These are phyloP conservation scores for Leccinum arenicola DNA, from an alignment of 768 basidiomycete genomes.

Conservation along the genomic window DNA sequence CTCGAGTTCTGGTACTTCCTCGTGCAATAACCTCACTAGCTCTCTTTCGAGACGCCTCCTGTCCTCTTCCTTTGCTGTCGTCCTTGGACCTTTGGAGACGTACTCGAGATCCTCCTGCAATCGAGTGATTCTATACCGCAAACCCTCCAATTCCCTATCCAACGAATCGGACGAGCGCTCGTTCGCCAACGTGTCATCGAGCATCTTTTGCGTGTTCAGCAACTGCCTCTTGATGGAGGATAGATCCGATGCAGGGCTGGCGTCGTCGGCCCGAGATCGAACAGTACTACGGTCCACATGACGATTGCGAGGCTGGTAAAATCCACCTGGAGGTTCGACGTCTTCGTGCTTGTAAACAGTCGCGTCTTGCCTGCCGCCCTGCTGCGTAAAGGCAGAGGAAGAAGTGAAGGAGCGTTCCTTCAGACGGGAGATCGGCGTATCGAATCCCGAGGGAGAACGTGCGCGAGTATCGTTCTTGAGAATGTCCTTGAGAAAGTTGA, in stretches of 20 bases:
- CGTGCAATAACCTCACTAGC: conserved; percentile 80
- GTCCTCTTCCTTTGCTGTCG: conserved; percentile 78
- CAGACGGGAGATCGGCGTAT: conserved; percentile 55
- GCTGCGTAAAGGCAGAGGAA: conserved; percentile 45
- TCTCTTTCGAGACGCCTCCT: conserved; percentile 85
- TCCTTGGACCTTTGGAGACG: conserved; percentile 70
- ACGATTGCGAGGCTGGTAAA: conserved; percentile 78
- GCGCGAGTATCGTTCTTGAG: conserved; percentile 83
- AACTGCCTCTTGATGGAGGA: conserved; percentile 85
- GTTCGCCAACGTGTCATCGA: conserved; percentile 71
- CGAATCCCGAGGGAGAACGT: conserved; percentile 53
- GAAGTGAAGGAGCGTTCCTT: conserved; percentile 72
- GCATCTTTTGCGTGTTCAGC: conserved; percentile 71
- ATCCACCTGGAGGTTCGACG: conserved; percentile 52
- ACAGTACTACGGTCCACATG: conserved; percentile 86
- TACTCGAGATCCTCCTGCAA: conserved; percentile 93
- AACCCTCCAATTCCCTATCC: conserved; percentile 68
- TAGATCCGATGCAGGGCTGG: conserved; percentile 63
- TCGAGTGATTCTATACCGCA: conserved; percentile 80
- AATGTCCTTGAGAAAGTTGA: conserved; percentile 84
- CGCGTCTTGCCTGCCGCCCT: conserved; percentile 73
- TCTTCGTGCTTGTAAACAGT: conserved; percentile 87
- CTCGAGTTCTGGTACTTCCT: conserved; percentile 89
- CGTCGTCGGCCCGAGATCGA: conserved; percentile 68
- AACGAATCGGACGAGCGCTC: conserved; percentile 85